A percentile compares a stretch with the other conserved stretches of the same genome.
These are phyloP conservation scores for Saccharomyces mikatae DNA, from an alignment of 805 yeast species.

Conservation along the genomic window DNA sequence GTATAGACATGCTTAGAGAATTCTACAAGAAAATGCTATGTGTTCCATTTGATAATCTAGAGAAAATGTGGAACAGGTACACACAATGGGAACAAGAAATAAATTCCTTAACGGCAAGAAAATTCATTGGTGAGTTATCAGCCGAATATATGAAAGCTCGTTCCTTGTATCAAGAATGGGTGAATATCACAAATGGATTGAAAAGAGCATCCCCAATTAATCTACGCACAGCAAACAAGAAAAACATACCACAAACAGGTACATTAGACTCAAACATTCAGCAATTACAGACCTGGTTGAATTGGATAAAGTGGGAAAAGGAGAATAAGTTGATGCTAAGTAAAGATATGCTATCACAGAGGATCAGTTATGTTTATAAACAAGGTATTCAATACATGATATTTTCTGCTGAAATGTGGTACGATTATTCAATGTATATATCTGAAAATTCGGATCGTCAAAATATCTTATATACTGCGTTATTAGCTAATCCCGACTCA, in stretches of 20 bases:
- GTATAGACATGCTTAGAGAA: conserved; percentile 65
- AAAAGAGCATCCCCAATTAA: conserved; percentile 32
- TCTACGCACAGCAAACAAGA: conserved; percentile 19
- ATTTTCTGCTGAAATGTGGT: conserved; percentile 32
- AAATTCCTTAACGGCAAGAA: conserved; percentile 71
- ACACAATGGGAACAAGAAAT: conserved; percentile 75
- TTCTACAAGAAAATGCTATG: conserved; percentile 60
- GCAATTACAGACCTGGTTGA: conserved; percentile 51
- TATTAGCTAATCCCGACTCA: conserved; percentile 61
- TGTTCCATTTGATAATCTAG: conserved; percentile 72
- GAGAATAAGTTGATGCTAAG: conserved; percentile 57
- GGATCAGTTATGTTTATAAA: conserved; percentile 65
- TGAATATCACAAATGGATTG: conserved; percentile 46
- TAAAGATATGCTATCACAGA: conserved; percentile 40
- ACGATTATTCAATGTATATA: conserved; percentile 32
- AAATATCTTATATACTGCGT: conserved; percentile 42
- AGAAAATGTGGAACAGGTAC: conserved; percentile 72
- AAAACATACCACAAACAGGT: conserved; percentile 22
- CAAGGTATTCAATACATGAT: conserved; percentile 44
- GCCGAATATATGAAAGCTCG: conserved; percentile 83
- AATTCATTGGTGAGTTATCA: conserved; percentile 73
- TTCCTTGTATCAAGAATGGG: conserved; percentile 64
- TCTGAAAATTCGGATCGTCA: conserved; percentile 15
- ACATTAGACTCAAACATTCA: conserved; percentile 7
- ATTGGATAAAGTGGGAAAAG: conserved; percentile 77